These are phyloP conservation scores for Plasmodium berghei DNA, from an alignment of 169 alveolate species.

Conservation along the genomic window DNA sequence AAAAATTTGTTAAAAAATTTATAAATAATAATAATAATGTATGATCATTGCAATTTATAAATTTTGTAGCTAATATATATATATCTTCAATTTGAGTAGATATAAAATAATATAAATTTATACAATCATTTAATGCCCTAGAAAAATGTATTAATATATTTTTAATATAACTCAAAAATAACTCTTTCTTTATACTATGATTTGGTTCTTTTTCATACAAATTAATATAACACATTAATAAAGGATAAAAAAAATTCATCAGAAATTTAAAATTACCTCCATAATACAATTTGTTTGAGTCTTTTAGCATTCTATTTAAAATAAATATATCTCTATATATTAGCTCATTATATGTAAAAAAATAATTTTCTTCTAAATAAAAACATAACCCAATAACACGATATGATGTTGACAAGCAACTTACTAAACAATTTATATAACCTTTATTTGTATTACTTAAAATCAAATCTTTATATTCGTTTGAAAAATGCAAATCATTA, in stretches of 20 bases:
- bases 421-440: slow-evolving; percentile 26
- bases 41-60: slow-evolving; percentile 37
- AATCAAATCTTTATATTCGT: slow-evolving; percentile 27
- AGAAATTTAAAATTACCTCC: slow-evolving; percentile 74
- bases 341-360: slow-evolving; percentile 50
- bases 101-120: slow-evolving; percentile 65
- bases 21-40: slow-evolving; percentile 32
- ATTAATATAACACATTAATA: slow-evolving; percentile 61
- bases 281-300: slow-evolving; percentile 29
- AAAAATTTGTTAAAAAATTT: slow-evolving; percentile 30
- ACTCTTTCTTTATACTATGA: slow-evolving; percentile 32
- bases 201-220: slow-evolving; percentile 67
- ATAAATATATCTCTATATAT: slow-evolving; percentile 55
- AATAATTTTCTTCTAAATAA: slow-evolving; percentile 64
- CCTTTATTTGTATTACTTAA: slow-evolving; percentile 15
- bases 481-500: slow-evolving; percentile 42
- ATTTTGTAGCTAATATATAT: slow-evolving; percentile 53
- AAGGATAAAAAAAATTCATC: slow-evolving; percentile 75
- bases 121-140: slow-evolving; percentile 61
- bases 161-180: slow-evolving; percentile 41
- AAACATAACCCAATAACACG: slow-evolving; percentile 45
- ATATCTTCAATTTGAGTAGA: slow-evolving; percentile 69
- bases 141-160: slow-evolving; percentile 50
- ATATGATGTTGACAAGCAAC: slow-evolving; percentile 28
- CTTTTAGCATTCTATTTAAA: slow-evolving; percentile 46